Evolutionary conservation across 208 protist genomes (phyloP), one percentile per base, ranked within the genome.

Genomic region (Phytomonas francai): DNA sequence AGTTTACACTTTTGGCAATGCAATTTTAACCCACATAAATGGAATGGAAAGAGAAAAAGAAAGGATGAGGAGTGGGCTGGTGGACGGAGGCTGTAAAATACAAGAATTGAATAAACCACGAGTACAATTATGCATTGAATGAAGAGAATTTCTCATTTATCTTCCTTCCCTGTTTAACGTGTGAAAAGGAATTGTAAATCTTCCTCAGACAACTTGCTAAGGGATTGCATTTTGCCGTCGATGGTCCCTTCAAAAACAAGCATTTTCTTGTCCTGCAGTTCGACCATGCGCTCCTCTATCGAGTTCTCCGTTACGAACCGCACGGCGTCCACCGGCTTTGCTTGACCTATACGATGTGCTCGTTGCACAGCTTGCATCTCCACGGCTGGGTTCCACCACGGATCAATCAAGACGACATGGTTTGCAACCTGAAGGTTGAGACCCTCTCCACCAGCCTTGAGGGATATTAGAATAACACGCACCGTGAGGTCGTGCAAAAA

Each of bases 311-410:
- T 98, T 7, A 99, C 89, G 51, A 99, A 97, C 58, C 97, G 87
- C 29, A 98, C 97, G 25, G 98, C 95, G 49, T 81, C 92, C 0
- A 99, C 98, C 6, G 89, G 93, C 58, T 93, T 91, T n/a, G 73
- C 98, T 79, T 99, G 98, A 27, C 98, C 98, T 75, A 99, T 99
- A 45, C 98, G 88, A 79, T 99, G 98, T n/a, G 96, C 97, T 34
- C 98, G 77, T 70, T 98, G 97, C 71, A 98, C 87, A 11, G 98
- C 98, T 78, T 99, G 98, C 81, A 99, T 89, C 79, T 99, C 98
- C 59, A 97, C 91, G 59, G 98, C 94, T 14, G 92, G 92, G 80
- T 99, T 99, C 95, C 96, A 99, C 86, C 99, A 98, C 36, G 83
- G 91, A 76, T 99, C 98, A 69, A 93, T 98, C n/a, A 99, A 76